Evolutionary conservation across 169 alveolate genomes (phyloP).

Genomic region (Plasmodium blacklocki): DNA sequence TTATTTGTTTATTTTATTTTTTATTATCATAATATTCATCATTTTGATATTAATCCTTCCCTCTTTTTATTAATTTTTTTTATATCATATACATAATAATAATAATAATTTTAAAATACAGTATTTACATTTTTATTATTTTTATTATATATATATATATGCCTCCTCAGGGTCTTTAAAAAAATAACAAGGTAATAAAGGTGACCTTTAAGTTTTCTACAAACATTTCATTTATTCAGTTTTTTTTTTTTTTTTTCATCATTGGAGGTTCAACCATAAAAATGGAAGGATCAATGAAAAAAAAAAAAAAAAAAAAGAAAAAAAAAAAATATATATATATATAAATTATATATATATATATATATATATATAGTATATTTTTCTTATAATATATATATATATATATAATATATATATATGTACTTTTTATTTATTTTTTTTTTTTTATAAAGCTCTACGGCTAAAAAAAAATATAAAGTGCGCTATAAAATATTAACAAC

Average conservation of each 20-base stretch:
- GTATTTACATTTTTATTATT: not conserved
- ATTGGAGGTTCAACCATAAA: constrained; percentile 78
- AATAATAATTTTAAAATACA: not conserved
- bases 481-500: too few species aligned
- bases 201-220: constrained; percentile 58
- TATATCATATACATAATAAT: not conserved
- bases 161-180: constrained; percentile 78
- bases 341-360: not conserved
- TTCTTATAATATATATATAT: too few species aligned
- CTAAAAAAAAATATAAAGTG: too few species aligned
- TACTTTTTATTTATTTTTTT: too few species aligned
- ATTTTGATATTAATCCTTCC: too few species aligned
- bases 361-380: too few species aligned
- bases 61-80: too few species aligned
- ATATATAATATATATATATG: not conserved
- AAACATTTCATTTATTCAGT: constrained; percentile 32
- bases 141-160: not conserved
- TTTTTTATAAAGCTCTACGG: too few species aligned
- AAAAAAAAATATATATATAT: not conserved
- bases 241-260: constrained; percentile 56
- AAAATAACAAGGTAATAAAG: constrained; percentile 69
- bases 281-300: constrained; percentile 75
- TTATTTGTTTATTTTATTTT: too few species aligned
- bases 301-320: constrained; percentile 55
- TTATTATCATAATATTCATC: too few species aligned